These are phyloP conservation scores for Sistotremastrum suecicum DNA, from an alignment of 768 basidiomycete genomes.

Conservation along the genomic window DNA sequence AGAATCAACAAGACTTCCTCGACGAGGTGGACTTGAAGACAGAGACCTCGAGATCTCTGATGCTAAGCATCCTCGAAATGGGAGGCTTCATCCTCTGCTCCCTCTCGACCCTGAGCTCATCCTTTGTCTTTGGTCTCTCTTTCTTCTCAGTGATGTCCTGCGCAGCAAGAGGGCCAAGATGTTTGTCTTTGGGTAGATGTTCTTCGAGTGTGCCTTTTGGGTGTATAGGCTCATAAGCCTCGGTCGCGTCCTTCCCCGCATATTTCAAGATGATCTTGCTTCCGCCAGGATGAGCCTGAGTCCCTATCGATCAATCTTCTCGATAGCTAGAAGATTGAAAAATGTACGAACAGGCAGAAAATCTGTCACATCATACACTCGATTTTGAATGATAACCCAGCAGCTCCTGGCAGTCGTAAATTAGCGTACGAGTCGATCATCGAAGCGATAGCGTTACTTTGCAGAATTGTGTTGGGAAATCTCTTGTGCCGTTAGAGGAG, in stretches of 20 bases:
- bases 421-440: neutral
- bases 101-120: constrained; percentile 52
- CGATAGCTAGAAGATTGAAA: neutral
- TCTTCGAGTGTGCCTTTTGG: constrained; percentile 67
- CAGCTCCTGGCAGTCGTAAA: constrained; percentile 20
- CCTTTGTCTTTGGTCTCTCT: constrained; percentile 40
- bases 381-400: constrained; percentile 71
- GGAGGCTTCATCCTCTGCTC: constrained; percentile 51
- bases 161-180: constrained; percentile 51
- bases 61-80: constrained; percentile 52
- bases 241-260: constrained; percentile 76
- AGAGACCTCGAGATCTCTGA: constrained; percentile 72
- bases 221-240: constrained; percentile 69
- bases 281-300: constrained; percentile 70
- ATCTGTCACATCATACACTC: constrained; percentile 79
- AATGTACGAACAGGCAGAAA: constrained; percentile 41
- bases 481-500: neutral
- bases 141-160: constrained; percentile 26
- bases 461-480: constrained; percentile 1
- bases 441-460: neutral
- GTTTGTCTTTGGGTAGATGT: constrained; percentile 54
- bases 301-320: neutral
- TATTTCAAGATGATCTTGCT: constrained; percentile 69
- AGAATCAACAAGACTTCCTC: neutral
- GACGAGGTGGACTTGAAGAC: neutral